Base-by-base conservation (phyloP, 2,329 filamentous ascomycete species). In the Fonsecaea pedrosoi region DNA sequence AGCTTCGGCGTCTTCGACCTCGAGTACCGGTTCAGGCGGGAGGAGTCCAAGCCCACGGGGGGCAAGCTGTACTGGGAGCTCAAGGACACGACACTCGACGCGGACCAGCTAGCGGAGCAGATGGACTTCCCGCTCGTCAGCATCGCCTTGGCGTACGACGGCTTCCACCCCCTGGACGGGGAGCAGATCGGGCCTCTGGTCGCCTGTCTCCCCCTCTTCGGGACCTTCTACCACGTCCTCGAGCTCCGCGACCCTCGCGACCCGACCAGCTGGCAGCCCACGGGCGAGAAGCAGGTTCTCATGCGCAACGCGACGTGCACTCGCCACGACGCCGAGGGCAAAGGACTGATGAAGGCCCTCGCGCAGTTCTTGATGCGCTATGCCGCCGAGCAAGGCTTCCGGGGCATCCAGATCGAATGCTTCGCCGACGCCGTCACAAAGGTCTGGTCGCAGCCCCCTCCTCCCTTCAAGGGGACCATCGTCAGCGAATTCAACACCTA, bases 71-170 rank as follows among this genome's bases (percentile, higher is more conserved):
- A 71, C 60, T 73, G 71, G 70, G 64, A 72, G 48, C 21, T 65
- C 6, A 61, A 65, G 10, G 58, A 66, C 40, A 48, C 54, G 5
- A 65, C 55, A 15, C 56, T 64, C 13, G 55, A 64, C 30, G 32
- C 30, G 5, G 64, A 73, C 35, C 42, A 70, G 53, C 57, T 72
- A 3, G 61, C 65, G 13, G 64, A 69, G 12, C 73, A 75, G 54
- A 80, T 80, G 77, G 78, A 80, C 60, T 79, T 78, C 60, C 78
- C 79, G 1, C 71, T 80, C 21, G 76, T 79, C 10, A 74, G 73
- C n/a, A 72, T 80, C 18, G 78, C 77, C 5, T 32, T 80, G 54
- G 69, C 73, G 13, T 80, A 78, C 56, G 79, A 81, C 54, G 68
- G 64, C 10, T 63, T 71, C 56, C 54, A 76, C 32, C 62, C 74